Percentiles rank a stretch among this genome's conserved stretches.
Conservation (phyloP, 805 yeast genomes). For the Starmerella floris region DNA sequence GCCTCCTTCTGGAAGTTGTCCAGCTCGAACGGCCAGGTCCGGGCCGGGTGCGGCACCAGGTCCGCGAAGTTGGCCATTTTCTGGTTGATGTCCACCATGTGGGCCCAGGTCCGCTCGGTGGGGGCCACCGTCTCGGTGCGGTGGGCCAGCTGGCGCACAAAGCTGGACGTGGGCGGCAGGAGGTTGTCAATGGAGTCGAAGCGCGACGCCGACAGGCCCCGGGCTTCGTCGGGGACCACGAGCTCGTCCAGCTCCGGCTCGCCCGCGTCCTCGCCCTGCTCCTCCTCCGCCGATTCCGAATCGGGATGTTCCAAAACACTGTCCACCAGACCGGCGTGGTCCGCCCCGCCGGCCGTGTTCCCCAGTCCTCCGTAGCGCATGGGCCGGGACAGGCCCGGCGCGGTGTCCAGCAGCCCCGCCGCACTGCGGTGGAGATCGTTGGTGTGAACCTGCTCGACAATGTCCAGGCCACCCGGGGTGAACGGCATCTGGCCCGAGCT, state of each 20-base stretch:
- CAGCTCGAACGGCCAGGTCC: slow-evolving; percentile 86
- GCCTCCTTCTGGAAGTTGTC: slow-evolving; percentile 97
- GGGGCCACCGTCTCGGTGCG: slow-evolving; percentile 1
- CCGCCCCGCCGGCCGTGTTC: background rate
- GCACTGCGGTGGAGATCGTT: slow-evolving; percentile 46
- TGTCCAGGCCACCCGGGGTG: slow-evolving; percentile 74
- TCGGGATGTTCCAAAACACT: slow-evolving; percentile 14
- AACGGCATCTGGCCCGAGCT: slow-evolving; percentile 69
- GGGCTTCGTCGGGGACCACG: slow-evolving; percentile 4
- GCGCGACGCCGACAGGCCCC: background rate
- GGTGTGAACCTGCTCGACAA: slow-evolving; percentile 22
- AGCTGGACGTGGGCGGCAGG: slow-evolving; percentile 39
- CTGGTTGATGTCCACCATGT: slow-evolving; percentile 77
- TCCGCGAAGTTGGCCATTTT: slow-evolving; percentile 73
- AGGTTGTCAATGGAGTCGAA: slow-evolving; percentile 32
- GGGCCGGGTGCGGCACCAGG: slow-evolving; percentile 82
- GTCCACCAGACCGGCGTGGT: background rate
- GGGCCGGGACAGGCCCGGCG: slow-evolving; percentile 74
- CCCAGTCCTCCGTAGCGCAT: slow-evolving; percentile 27
- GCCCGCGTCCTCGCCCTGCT: slow-evolving; percentile 3
- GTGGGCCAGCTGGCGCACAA: slow-evolving; percentile 29
- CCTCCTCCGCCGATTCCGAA: slow-evolving; percentile 5
- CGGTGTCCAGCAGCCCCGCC: slow-evolving; percentile 66
- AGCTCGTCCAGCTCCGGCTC: slow-evolving; percentile 9
- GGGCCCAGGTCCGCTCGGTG: slow-evolving; percentile 68